Evolutionary conservation across 768 basidiomycete species (phyloP).

Genomic region (Suillus variegatus): DNA sequence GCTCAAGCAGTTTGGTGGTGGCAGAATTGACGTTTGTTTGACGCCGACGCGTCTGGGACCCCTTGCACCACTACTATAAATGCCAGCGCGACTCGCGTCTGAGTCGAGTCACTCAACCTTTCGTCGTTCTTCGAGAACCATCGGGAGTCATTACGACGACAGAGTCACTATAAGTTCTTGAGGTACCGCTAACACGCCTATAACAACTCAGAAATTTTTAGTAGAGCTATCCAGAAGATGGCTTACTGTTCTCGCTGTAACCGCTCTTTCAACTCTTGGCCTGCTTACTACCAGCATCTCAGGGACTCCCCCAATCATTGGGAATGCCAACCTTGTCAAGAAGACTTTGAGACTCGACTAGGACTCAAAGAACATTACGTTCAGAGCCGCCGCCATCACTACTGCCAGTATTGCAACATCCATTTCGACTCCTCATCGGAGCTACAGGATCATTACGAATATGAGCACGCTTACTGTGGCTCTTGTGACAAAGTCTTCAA

Average conservation of each 20-base stretch:
- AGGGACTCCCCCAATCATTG: constrained; percentile 40
- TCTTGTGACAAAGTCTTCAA: constrained; percentile 45
- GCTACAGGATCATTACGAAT: constrained; percentile 43
- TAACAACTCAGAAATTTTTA: neutral
- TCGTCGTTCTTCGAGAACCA: neutral
- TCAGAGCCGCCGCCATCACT: constrained; percentile 49
- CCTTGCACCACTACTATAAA: constrained; percentile 12
- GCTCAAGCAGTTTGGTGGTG: neutral
- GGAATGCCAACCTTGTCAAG: constrained; percentile 45
- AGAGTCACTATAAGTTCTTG: neutral
- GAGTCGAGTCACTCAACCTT: no score
- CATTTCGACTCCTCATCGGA: constrained; percentile 39
- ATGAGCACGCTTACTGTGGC: constrained; percentile 44
- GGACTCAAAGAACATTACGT: constrained; percentile 53
- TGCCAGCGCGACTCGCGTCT: neutral
- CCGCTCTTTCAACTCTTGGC: constrained; percentile 31
- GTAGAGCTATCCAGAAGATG: constrained; percentile 28
- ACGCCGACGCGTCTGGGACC: constrained; percentile 32
- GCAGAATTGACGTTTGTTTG: constrained; percentile 15
- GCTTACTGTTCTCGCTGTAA: constrained; percentile 40
- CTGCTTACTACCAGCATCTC: constrained; percentile 38
- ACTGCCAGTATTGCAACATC: constrained; percentile 51
- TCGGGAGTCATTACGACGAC: neutral
- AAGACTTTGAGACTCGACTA: constrained; percentile 42
- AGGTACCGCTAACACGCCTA: neutral